phyloP scores from a whole-genome alignment of 257 asterid species.

The Petunia secreta region DNA sequence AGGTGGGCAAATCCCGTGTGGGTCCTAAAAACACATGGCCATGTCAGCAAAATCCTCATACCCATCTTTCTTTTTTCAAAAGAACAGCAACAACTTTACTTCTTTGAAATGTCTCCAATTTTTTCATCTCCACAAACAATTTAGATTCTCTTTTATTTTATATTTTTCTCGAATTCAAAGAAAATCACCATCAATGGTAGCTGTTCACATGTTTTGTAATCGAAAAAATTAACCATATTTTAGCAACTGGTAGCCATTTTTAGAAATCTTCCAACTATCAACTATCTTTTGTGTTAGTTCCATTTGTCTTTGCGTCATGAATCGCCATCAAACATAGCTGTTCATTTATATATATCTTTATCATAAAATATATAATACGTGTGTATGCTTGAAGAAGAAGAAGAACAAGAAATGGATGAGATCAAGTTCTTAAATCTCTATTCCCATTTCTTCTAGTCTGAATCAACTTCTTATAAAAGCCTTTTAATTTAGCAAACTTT shows the following conservation, averaged over 20 bases:
- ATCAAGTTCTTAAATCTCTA: background rate
- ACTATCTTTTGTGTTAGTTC: background rate
- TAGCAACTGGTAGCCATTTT: background rate
- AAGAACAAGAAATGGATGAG: background rate
- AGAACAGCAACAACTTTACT: background rate
- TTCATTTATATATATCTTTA: background rate
- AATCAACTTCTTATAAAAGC: background rate
- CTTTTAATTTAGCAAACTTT: background rate
- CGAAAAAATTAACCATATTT: background rate
- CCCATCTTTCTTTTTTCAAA: background rate
- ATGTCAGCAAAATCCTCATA: constrained; percentile 34
- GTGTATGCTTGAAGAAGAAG: background rate
- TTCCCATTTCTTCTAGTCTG: background rate
- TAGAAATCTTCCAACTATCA: constrained; percentile 1
- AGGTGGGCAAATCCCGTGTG: constrained; percentile 25
- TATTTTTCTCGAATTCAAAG: background rate
- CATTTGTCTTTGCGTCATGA: background rate
- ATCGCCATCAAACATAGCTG: constrained; percentile 14
- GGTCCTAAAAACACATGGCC: constrained; percentile 37
- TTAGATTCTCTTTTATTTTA: background rate
- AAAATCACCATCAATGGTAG: constrained; percentile 23
- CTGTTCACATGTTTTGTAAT: constrained; percentile 27
- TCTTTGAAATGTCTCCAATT: background rate
- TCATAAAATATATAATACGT: background rate
- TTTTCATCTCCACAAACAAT: background rate